Conservation (phyloP, 2,329 filamentous ascomycete genomes). For the Penicillium freii region DNA sequence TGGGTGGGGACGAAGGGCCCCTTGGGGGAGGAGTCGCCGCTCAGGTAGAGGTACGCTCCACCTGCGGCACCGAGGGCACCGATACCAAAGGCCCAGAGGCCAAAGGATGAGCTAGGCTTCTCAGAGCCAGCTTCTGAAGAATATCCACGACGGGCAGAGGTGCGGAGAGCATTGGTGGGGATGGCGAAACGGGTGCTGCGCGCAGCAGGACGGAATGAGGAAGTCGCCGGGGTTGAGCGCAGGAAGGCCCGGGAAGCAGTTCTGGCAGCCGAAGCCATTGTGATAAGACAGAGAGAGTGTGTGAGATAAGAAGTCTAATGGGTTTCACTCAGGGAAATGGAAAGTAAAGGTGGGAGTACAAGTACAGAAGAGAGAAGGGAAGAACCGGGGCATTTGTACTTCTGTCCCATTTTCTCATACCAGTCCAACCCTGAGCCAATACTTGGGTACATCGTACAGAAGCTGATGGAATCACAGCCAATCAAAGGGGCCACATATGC, state of each 20-base stretch:
- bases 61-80: slow-evolving; percentile 58
- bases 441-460: slow-evolving; percentile 8
- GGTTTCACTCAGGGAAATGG: slow-evolving; percentile 2
- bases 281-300: slow-evolving; percentile 14
- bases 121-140: slow-evolving; percentile 63
- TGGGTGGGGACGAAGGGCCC: slow-evolving; percentile 70
- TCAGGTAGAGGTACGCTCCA: slow-evolving; percentile 64
- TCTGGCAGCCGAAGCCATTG: slow-evolving; percentile 45
- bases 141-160: slow-evolving; percentile 74
- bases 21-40: slow-evolving; percentile 47
- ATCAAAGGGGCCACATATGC: slow-evolving; percentile 14
- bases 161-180: slow-evolving; percentile 66
- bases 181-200: slow-evolving; percentile 59
- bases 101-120: slow-evolving; percentile 49
- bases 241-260: slow-evolving; percentile 44
- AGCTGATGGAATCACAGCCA: slow-evolving; percentile 16
- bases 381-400: slow-evolving; percentile 15
- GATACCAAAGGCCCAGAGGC: slow-evolving; percentile 60
- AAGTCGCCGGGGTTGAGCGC: slow-evolving; percentile 39
- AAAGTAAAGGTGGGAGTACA: slow-evolving; percentile 8
- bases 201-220: slow-evolving; percentile 43
- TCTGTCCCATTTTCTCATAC: not conserved
- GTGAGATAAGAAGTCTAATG: not conserved
- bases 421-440: slow-evolving; percentile 1
- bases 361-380: slow-evolving; percentile 8